Base-by-base conservation (phyloP, 768 basidiomycete species). In the Auricularia sp. region DNA sequence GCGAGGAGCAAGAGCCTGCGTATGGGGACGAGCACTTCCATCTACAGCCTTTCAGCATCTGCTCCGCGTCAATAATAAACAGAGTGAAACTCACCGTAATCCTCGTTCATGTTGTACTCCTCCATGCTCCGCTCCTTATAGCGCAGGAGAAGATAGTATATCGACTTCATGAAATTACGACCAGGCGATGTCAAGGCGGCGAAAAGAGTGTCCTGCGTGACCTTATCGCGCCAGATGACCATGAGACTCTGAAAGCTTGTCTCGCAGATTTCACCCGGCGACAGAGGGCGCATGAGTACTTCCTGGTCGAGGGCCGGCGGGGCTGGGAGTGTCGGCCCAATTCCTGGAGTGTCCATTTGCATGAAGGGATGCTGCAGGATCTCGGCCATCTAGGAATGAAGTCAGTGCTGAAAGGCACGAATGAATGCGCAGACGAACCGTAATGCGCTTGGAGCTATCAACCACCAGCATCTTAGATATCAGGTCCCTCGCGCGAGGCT, bases 141-240 rank as follows among this genome's bases (percentile, higher is more conserved):
- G 73, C 83, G 83, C 47, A 83, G 78, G 21, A 96, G 81, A 43
- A 96, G 81, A 71, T 88, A 92, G 72, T 94, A 96, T 74, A 94
- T 93, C 0, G 90, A 90, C 72, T 95, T 95, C 10, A 91, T 88
- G 66, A 91, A 82, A 8, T 84, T 83, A 83, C 77, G 21, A 87
- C 90, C 18, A 81, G 79, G 11, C 87, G 33, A 54, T 60, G 53
- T 64, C 36, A 36, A 62, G 36, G 56, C 56, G 29, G 21, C 29
- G 34, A 59, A 35, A 14, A 59, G 29, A 4, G 14, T 23, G 34
- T 59, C 56, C 56, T 14, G 16, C 23, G 14, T 23, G 23, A 59
- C 82, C 66, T 90, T 84, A 36, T 86, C 86, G 5, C 87, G 88
- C 89, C 90, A 94, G 70, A 96, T 89, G 54, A 91, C 83, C 64